A percentile compares a stretch with the other conserved stretches of the same genome.
Evolutionary conservation across 352 stramenopile genomes (phyloP).

Genomic region (Globisporangium splendens): DNA sequence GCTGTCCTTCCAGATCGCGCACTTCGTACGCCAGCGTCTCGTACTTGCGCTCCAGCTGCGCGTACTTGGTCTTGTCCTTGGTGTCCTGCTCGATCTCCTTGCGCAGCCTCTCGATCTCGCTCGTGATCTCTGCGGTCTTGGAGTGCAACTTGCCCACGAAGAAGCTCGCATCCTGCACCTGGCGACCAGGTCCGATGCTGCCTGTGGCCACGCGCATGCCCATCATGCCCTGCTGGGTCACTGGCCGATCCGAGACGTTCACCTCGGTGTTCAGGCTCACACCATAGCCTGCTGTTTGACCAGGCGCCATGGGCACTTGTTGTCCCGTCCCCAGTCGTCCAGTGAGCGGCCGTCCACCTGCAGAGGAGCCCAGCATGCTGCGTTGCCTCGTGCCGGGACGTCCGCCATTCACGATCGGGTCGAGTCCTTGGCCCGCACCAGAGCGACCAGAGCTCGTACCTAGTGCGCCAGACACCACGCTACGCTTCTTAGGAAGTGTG

Average conservation of each 20-base stretch:
- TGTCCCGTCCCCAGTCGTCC: conserved; percentile 55
- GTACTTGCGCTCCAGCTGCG: conserved; percentile 78
- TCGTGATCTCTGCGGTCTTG: conserved; percentile 86
- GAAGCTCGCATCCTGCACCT: conserved; percentile 88
- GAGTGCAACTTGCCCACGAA: conserved; percentile 89
- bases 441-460: conserved; percentile 60
- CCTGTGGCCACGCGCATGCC: conserved; percentile 81
- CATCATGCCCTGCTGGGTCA: conserved; percentile 92
- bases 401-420: conserved; percentile 44
- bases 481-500: neutral
- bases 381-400: conserved; percentile 57
- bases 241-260: conserved; percentile 87
- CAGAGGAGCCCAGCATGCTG: conserved; percentile 38
- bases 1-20: conserved; percentile 85
- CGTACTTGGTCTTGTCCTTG: conserved; percentile 89
- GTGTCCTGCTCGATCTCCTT: conserved; percentile 84
- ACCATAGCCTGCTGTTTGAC: conserved; percentile 63
- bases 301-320: conserved; percentile 53
- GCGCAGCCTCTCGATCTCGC: conserved; percentile 76
- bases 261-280: conserved; percentile 89
- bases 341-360: conserved; percentile 47
- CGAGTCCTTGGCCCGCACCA: conserved; percentile 58
- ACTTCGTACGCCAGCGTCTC: conserved; percentile 66
- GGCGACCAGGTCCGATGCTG: conserved; percentile 57
- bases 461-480: conserved; percentile 28